These are phyloP conservation scores for Apiospora marii DNA, from an alignment of 2,329 filamentous ascomycete genomes.

Conservation along the genomic window DNA sequence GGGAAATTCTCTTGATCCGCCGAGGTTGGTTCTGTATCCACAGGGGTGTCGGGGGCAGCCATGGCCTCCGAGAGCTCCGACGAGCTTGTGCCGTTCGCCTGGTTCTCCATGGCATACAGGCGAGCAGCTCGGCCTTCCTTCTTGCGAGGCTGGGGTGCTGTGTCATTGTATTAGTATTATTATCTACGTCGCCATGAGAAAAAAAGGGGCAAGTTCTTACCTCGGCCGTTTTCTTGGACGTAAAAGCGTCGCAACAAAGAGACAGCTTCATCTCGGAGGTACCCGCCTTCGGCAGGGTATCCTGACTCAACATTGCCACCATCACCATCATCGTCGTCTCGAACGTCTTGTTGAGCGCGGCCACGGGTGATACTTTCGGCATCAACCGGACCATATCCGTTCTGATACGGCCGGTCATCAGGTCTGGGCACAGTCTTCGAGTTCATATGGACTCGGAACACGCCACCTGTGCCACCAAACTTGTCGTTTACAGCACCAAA, in stretches of 20 bases:
- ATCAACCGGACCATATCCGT: slow-evolving; percentile 42
- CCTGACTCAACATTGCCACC: slow-evolving; percentile 78
- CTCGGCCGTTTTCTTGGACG: slow-evolving; percentile 95
- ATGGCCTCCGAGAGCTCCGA: slow-evolving; percentile 39
- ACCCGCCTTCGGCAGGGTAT: slow-evolving; percentile 85
- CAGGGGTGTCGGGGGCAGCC: slow-evolving; percentile 34
- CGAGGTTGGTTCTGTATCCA: slow-evolving; percentile 33
- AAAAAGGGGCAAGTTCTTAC: slow-evolving; percentile 52
- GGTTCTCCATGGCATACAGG: slow-evolving; percentile 42
- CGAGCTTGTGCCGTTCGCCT: slow-evolving; percentile 34
- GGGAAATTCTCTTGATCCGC: slow-evolving; percentile 27
- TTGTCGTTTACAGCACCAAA: slow-evolving; percentile 97
- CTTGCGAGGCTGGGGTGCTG: slow-evolving; percentile 46
- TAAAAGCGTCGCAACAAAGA: slow-evolving; percentile 93
- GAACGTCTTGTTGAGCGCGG: slow-evolving; percentile 47
- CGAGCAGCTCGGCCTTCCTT: slow-evolving; percentile 46
- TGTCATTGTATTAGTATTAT: slow-evolving; percentile 28
- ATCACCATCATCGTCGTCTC: slow-evolving; percentile 52
- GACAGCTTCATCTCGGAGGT: slow-evolving; percentile 91
- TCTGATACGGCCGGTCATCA: slow-evolving; percentile 39
- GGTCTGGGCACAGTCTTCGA: slow-evolving; percentile 50
- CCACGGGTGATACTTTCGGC: slow-evolving; percentile 44
- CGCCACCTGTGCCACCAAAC: slow-evolving; percentile 94
- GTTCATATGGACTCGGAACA: slow-evolving; percentile 82
- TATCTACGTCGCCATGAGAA: background rate